Evolutionary conservation across 257 asterid genomes (phyloP).

Genomic region (Solanum commersonii): DNA sequence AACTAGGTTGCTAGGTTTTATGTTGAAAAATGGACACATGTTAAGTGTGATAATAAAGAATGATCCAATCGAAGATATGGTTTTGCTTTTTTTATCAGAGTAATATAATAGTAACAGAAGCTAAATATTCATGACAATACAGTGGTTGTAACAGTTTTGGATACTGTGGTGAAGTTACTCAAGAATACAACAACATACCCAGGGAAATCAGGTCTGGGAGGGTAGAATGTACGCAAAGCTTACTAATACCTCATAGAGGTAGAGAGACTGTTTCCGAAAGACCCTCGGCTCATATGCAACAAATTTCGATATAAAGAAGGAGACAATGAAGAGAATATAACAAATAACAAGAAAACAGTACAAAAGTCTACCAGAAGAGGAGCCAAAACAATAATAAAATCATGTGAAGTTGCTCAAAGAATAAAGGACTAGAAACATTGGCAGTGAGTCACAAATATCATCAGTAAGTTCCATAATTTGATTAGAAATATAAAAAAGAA

Average conservation of each 20-base stretch:
- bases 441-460: neutral
- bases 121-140: neutral
- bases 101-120: neutral
- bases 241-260: neutral
- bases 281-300: neutral
- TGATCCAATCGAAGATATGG: neutral
- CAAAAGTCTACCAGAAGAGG: neutral
- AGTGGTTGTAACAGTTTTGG: neutral
- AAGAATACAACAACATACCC: neutral
- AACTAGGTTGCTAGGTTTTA: neutral
- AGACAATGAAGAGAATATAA: neutral
- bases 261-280: neutral
- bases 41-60: neutral
- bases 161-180: neutral
- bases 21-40: slow-evolving; percentile 10
- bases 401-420: neutral
- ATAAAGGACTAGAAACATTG: neutral
- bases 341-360: neutral
- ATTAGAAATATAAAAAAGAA: neutral
- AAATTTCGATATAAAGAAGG: neutral
- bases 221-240: neutral
- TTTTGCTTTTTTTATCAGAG: neutral
- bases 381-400: neutral
- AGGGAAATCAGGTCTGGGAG: neutral
- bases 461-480: neutral